Conservation (phyloP, 176 grass and related monocot species). For the Tuctoria greenei region DNA sequence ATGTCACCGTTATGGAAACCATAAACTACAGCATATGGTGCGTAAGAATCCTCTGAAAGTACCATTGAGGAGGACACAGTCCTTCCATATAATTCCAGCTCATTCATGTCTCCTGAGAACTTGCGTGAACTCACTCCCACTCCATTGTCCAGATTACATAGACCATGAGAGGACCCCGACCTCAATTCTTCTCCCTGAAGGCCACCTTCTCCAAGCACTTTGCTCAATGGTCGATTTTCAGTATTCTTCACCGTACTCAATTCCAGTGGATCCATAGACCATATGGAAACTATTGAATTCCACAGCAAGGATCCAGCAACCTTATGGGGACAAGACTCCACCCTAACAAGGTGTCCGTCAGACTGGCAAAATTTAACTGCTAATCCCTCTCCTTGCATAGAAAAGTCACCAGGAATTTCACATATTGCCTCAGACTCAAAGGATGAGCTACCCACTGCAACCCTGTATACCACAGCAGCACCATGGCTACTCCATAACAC, state of each 20-base stretch:
- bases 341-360: conserved; percentile 45
- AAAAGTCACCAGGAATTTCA: conserved; percentile 50
- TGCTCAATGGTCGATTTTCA: conserved; percentile 43
- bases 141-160: conserved; percentile 7
- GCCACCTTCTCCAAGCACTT: conserved; percentile 67
- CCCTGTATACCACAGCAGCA: conserved; percentile 55
- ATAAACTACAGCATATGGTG: conserved; percentile 91
- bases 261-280: conserved; percentile 59
- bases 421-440: conserved; percentile 60
- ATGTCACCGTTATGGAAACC: conserved; percentile 95
- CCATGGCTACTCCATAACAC: conserved; percentile 66
- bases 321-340: conserved; percentile 48
- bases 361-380: conserved; percentile 61
- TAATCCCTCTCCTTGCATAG: conserved; percentile 32
- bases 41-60: conserved; percentile 72
- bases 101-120: conserved; percentile 26
- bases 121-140: conserved; percentile 23
- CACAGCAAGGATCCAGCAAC: conserved; percentile 66
- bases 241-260: conserved; percentile 12
- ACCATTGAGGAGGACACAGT: conserved; percentile 88
- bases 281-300: conserved; percentile 68
- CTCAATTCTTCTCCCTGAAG: conserved; percentile 58
- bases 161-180: conserved; percentile 4
- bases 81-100: conserved; percentile 31
- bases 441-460: conserved; percentile 44